Percentiles rank a stretch among this genome's conserved stretches.
These are phyloP conservation scores for Arachis monticola DNA, from an alignment of 331 rosid genomes.

Conservation along the genomic window DNA sequence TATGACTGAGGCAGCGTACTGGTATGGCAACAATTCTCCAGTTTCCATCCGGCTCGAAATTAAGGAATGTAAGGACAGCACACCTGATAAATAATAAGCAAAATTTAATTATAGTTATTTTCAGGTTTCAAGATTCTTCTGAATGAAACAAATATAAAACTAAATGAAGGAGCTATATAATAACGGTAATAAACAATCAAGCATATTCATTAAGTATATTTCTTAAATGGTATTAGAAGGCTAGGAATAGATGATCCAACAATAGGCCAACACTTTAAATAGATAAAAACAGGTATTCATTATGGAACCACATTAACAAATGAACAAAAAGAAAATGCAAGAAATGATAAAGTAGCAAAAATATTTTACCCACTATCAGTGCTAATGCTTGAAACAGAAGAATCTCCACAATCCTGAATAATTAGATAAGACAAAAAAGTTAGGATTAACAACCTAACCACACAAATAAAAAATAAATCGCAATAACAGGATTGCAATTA, in stretches of 20 bases:
- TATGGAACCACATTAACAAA: constrained; percentile 5
- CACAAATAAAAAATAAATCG: constrained; percentile 17
- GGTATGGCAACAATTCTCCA: constrained; percentile 65
- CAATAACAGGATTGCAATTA: constrained; percentile 34
- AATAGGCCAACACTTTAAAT: constrained; percentile 12
- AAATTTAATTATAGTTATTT: constrained; percentile 30
- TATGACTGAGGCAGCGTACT: constrained; percentile 42
- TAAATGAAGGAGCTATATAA: constrained; percentile 14
- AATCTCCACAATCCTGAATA: constrained; percentile 64
- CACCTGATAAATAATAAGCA: constrained; percentile 54
- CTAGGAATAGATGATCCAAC: constrained; percentile 8
- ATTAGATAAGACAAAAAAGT: constrained; percentile 22
- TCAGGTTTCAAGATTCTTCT: constrained; percentile 27
- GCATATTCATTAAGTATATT: constrained; percentile 16
- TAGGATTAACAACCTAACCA: constrained; percentile 23
- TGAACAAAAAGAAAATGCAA: constrained; percentile 22
- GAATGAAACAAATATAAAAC: constrained; percentile 8
- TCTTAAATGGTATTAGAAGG: constrained; percentile 16
- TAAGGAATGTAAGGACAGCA: constrained; percentile 52
- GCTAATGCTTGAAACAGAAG: constrained; percentile 53
- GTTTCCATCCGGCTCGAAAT: constrained; percentile 54
- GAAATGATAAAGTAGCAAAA: constrained; percentile 4
- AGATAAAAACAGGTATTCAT: constrained; percentile 15
- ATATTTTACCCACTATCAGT: constrained; percentile 61
- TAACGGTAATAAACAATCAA: neutral